Base-by-base conservation (phyloP, 2,329 filamentous ascomycete genomes). In the Aspergillus costaricaensis region DNA sequence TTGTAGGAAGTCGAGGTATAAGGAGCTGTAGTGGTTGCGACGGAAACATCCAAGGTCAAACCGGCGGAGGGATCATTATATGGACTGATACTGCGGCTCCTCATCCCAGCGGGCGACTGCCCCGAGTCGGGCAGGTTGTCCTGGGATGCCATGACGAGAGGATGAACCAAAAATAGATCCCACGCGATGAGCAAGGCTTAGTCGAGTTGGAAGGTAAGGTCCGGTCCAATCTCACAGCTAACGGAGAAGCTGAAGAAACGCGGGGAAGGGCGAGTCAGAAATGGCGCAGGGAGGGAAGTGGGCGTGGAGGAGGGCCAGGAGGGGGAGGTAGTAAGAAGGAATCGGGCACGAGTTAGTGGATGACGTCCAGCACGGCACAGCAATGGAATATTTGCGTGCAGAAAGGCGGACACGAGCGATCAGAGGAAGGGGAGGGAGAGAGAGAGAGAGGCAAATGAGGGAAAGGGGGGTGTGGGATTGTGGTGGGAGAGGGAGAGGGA, bases 51-150 rank as follows among this genome's bases (percentile, higher is more conserved):
- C 44, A 79, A 61, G 52, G 71, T 72, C 57, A 77, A 68, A 9
- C 73, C 65, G 23, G 70, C 55, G 49, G 69, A 65, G 36, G 68
- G 67, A 57, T 76, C 70, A 36, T 76, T 72, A 68, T 76, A 79
- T 39, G 75, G 76, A 71, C 78, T 80, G 68, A 79, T 70, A 62
- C 74, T 75, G 64, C 75, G 77, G 70, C 69, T 73, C 61, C 76
- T 73, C 68, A 74, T 68, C 58, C 72, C 71, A 49, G 65, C 71
- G 52, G 73, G 67, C 55, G 77, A 77, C 63, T 74, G 72, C 58
- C 73, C 76, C 64, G 76, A 70, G 57, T 72, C 67, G 43, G 70
- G 72, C 58, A 68, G 68, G 57, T 66, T 67, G 44, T 74, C 70
- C 61, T 74, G 72, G 39, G 73, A 73, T 59, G 68, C 67, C 74